phyloP scores from a whole-genome alignment of 225 moss, liverwort and hornwort species.

The Polytrichum commune region DNA sequence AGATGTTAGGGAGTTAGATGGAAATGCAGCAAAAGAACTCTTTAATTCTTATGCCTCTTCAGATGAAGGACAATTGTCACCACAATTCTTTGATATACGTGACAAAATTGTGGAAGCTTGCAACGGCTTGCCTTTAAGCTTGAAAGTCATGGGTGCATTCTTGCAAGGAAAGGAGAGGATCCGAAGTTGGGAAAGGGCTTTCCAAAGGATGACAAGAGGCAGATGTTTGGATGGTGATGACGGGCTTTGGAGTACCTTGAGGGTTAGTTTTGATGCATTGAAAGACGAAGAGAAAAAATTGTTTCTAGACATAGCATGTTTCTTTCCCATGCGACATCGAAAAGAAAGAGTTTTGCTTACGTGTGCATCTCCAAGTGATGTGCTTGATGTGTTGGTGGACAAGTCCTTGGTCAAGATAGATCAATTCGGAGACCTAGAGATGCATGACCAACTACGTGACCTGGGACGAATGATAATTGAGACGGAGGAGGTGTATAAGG shows the following conservation, averaged over 20 bases:
- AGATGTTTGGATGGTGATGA: not conserved
- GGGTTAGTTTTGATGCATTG: not conserved
- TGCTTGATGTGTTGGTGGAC: not conserved
- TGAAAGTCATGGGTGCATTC: conserved; percentile 1
- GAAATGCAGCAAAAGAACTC: not conserved
- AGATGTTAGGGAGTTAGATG: not conserved
- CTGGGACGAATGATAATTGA: no score
- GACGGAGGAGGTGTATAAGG: no score
- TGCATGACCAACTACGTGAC: not conserved
- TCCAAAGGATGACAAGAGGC: conserved; percentile 1
- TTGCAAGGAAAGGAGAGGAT: not conserved
- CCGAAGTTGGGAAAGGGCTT: not conserved
- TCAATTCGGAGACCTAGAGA: not conserved
- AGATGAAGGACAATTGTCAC: not conserved
- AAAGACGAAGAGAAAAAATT: not conserved
- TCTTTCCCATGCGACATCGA: not conserved
- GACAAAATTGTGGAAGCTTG: not conserved
- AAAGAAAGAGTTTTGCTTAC: not conserved
- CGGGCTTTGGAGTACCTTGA: not conserved
- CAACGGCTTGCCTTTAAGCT: not conserved
- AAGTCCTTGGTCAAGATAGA: not conserved
- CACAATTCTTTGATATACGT: not conserved
- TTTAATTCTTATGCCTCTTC: not conserved
- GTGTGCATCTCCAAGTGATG: not conserved
- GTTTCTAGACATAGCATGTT: not conserved